Conservation (phyloP, 179 eudicot species). For the Corrigiola litoralis region DNA sequence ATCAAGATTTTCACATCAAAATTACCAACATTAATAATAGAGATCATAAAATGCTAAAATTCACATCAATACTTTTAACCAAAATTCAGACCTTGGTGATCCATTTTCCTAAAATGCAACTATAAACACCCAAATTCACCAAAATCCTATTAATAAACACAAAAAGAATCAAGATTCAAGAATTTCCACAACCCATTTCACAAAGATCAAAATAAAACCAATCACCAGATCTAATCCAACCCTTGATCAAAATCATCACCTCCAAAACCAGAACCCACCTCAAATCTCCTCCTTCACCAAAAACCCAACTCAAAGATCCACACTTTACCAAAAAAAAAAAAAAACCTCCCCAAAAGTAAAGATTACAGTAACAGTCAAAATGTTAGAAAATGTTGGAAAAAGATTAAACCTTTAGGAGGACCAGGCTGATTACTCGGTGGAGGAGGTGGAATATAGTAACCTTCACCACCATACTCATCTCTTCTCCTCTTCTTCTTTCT, state of each 20-base stretch:
- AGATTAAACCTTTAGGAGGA: conserved; percentile 54
- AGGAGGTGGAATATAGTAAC: conserved; percentile 57
- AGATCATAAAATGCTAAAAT: too few relatives aligned
- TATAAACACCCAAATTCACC: too few relatives aligned
- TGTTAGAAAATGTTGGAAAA: neutral
- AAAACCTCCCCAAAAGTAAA: neutral
- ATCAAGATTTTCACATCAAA: too few relatives aligned
- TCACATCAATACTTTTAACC: neutral
- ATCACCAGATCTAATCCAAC: conserved; percentile 3
- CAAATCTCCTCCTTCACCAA: too few relatives aligned
- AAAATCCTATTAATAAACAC: too few relatives aligned
- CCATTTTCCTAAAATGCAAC: too few relatives aligned
- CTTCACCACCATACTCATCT: conserved; percentile 35
- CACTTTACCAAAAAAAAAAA: neutral
- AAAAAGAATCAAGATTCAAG: too few relatives aligned
- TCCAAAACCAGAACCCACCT: neutral
- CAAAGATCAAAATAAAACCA: neutral
- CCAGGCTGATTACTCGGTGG: conserved; percentile 41
- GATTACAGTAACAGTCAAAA: neutral
- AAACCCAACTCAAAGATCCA: neutral
- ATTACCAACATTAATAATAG: too few relatives aligned
- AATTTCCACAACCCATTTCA: too few relatives aligned
- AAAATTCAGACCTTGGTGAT: too few relatives aligned
- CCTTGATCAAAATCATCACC: neutral
- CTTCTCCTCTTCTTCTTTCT: conserved; percentile 65